These are phyloP conservation scores for Allium sativum DNA, from an alignment of 106 monocot species.

Conservation along the genomic window DNA sequence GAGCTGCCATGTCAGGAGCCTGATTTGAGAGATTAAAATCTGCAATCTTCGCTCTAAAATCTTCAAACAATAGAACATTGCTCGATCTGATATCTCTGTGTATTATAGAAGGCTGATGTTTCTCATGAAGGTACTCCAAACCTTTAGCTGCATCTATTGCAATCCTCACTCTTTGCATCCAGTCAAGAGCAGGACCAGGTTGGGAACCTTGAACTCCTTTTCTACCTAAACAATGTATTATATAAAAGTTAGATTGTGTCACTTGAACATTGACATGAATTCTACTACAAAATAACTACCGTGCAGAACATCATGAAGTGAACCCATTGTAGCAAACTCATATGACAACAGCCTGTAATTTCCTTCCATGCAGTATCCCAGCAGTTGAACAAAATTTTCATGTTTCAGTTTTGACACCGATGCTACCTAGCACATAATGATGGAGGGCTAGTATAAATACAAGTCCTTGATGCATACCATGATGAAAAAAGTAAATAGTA, in stretches of 20 bases:
- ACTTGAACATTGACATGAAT: not conserved
- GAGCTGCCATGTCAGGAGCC: slow-evolving; percentile 91
- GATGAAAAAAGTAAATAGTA: too few relatives aligned
- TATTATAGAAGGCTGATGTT: slow-evolving; percentile 72
- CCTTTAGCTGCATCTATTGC: slow-evolving; percentile 94
- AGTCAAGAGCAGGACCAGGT: slow-evolving; percentile 79
- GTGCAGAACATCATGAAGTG: slow-evolving; percentile 83
- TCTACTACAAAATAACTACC: slow-evolving; percentile 23
- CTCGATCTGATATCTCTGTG: slow-evolving; percentile 90
- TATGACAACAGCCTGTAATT: slow-evolving; percentile 57
- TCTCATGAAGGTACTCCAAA: slow-evolving; percentile 91
- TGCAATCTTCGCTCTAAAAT: slow-evolving; percentile 82
- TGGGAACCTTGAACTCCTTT: slow-evolving; percentile 95
- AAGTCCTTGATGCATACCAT: too few relatives aligned
- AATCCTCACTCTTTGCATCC: slow-evolving; percentile 83
- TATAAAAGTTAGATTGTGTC: slow-evolving; percentile 6
- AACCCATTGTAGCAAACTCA: slow-evolving; percentile 93
- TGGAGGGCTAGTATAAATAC: too few relatives aligned
- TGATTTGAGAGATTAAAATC: slow-evolving; percentile 96
- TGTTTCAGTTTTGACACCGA: slow-evolving; percentile 67
- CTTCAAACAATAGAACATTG: slow-evolving; percentile 88
- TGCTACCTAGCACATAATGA: slow-evolving; percentile 36
- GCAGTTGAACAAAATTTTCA: slow-evolving; percentile 69
- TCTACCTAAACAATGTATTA: slow-evolving; percentile 33
- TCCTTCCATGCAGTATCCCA: slow-evolving; percentile 70